These are phyloP conservation scores for Coccinonectria pachysandricola DNA, from an alignment of 2,329 filamentous ascomycete genomes.

Conservation along the genomic window DNA sequence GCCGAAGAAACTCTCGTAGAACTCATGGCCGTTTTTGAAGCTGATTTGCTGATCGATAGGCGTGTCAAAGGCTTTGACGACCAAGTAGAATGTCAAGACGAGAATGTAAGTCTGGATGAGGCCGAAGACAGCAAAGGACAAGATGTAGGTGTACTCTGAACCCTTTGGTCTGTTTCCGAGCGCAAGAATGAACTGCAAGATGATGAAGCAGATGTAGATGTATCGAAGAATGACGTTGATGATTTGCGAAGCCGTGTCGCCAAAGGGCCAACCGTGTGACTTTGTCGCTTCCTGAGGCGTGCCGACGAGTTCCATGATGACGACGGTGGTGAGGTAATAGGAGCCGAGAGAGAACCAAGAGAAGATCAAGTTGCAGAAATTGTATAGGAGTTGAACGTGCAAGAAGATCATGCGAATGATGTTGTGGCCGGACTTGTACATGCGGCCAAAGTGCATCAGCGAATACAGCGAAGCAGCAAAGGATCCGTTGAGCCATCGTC, in stretches of 20 bases:
- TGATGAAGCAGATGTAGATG: conserved; percentile 72
- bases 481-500: conserved; percentile 93
- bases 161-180: conserved; percentile 89
- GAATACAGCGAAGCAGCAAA: conserved; percentile 91
- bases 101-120: conserved; percentile 80
- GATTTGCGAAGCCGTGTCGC: conserved; percentile 67
- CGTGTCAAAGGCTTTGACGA: conserved; percentile 60
- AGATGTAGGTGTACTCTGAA: conserved; percentile 76
- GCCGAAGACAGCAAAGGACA: conserved; percentile 72
- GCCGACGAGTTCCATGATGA: conserved; percentile 90
- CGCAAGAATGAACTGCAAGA: conserved; percentile 84
- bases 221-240: conserved; percentile 82
- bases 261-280: conserved; percentile 71
- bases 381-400: conserved; percentile 87
- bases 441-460: conserved; percentile 86
- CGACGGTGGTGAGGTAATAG: conserved; percentile 84
- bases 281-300: conserved; percentile 38
- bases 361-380: conserved; percentile 70
- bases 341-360: conserved; percentile 78
- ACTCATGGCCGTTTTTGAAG: conserved; percentile 48
- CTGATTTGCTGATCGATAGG: conserved; percentile 44
- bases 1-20: conserved; percentile 67
- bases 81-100: conserved; percentile 72
- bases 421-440: conserved; percentile 94
- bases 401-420: conserved; percentile 92